phyloP scores from a whole-genome alignment of 257 asterid species.

The Plectranthus barbatus region DNA sequence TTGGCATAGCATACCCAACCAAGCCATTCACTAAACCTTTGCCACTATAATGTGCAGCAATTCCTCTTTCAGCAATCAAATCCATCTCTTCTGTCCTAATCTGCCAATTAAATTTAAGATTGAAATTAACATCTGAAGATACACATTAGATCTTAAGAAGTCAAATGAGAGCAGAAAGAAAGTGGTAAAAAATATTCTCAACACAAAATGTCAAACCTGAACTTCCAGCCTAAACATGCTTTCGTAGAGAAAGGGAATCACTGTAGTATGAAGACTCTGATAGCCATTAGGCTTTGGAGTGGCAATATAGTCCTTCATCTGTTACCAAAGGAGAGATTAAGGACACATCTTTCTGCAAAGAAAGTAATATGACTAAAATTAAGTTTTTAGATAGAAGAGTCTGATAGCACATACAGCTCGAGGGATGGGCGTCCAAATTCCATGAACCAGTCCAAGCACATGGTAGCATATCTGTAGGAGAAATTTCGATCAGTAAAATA shows the following conservation, averaged over 20 bases:
- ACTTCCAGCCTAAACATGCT: constrained; percentile 92
- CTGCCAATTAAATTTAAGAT: constrained; percentile 32
- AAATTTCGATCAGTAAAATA: constrained; percentile 12
- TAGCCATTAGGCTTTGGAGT: constrained; percentile 90
- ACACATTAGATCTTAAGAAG: neutral
- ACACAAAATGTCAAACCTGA: constrained; percentile 45
- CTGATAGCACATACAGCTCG: constrained; percentile 58
- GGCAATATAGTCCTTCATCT: constrained; percentile 94
- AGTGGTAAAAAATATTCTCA: too few species aligned
- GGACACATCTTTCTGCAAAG: constrained; percentile 6
- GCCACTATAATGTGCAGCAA: constrained; percentile 92
- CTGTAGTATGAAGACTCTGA: constrained; percentile 94
- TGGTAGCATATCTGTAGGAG: constrained; percentile 76
- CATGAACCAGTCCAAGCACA: constrained; percentile 89
- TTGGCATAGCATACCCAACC: constrained; percentile 59
- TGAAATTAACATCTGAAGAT: neutral
- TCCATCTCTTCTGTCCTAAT: constrained; percentile 94
- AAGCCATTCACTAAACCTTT: constrained; percentile 70
- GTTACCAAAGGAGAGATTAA: constrained; percentile 19
- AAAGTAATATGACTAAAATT: neutral
- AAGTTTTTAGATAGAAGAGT: neutral
- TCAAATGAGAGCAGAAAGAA: constrained; percentile 11
- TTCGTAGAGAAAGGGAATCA: constrained; percentile 87
- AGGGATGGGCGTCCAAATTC: constrained; percentile 92
- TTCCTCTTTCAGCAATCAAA: constrained; percentile 88